Percentiles rank a stretch among this genome's conserved stretches.
Conservation (phyloP, 148 eudicot species). For the Camellia granthamiana region DNA sequence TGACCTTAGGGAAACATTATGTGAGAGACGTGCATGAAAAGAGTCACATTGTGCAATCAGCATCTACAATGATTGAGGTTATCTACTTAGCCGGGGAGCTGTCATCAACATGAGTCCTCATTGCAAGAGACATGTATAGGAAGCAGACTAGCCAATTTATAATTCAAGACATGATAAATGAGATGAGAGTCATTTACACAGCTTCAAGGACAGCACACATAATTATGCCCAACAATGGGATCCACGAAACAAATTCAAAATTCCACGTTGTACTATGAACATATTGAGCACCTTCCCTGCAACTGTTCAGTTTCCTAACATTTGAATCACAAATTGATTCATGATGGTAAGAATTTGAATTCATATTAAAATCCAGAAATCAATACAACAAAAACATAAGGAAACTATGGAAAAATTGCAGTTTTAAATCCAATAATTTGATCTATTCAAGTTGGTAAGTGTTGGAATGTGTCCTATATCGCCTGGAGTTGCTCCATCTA, state of each 20-base stretch:
- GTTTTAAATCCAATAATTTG: neutral
- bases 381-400: neutral
- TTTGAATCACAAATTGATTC: neutral
- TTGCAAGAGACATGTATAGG: conserved; percentile 2
- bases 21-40: neutral
- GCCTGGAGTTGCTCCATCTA: too few species aligned
- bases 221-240: neutral
- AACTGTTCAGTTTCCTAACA: neutral
- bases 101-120: neutral
- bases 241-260: neutral
- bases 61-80: neutral
- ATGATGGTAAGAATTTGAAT: neutral
- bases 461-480: too few species aligned
- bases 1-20: neutral
- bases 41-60: neutral
- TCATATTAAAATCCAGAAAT: neutral
- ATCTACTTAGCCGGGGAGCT: neutral
- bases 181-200: conserved; percentile 1
- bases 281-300: neutral
- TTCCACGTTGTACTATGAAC: neutral
- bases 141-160: neutral
- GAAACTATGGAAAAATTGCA: neutral
- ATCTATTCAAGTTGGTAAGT: neutral
- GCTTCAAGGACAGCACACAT: neutral
- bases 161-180: neutral